Evolutionary conservation across 2,329 filamentous ascomycete species (phyloP).

Genomic region (Fusarium globosum): DNA sequence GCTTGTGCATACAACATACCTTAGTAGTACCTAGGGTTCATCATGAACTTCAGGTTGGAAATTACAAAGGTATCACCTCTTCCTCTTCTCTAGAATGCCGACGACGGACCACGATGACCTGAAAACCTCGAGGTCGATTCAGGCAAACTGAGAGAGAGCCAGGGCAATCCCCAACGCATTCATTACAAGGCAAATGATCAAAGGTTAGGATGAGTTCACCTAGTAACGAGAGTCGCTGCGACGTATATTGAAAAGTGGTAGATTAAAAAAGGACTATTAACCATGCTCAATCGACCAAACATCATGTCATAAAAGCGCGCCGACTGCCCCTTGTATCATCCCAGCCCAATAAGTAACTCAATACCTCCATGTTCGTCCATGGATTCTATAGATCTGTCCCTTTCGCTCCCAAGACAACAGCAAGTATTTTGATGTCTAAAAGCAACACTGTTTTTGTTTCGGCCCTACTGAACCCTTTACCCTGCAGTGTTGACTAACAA

Average conservation of each 20-base stretch:
- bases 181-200: not conserved
- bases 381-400: constrained; percentile 16
- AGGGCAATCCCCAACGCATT: not conserved
- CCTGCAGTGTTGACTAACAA: too few relatives aligned
- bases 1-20: not conserved
- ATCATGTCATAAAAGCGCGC: constrained; percentile 24
- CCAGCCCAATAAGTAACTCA: not conserved
- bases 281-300: constrained; percentile 5
- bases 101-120: not conserved
- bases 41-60: not conserved
- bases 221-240: not conserved
- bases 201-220: not conserved
- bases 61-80: not conserved
- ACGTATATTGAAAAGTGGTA: not conserved
- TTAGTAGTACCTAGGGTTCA: not conserved
- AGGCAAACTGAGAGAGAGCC: not conserved
- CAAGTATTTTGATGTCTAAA: constrained; percentile 7
- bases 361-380: constrained; percentile 1
- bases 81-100: not conserved
- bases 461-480: not conserved
- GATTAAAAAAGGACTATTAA: constrained; percentile 14
- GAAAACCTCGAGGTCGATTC: not conserved
- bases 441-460: not conserved
- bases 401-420: not conserved
- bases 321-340: not conserved